Conservation (phyloP, 1,139 yeast genomes). For the Candida albicans region DNA sequence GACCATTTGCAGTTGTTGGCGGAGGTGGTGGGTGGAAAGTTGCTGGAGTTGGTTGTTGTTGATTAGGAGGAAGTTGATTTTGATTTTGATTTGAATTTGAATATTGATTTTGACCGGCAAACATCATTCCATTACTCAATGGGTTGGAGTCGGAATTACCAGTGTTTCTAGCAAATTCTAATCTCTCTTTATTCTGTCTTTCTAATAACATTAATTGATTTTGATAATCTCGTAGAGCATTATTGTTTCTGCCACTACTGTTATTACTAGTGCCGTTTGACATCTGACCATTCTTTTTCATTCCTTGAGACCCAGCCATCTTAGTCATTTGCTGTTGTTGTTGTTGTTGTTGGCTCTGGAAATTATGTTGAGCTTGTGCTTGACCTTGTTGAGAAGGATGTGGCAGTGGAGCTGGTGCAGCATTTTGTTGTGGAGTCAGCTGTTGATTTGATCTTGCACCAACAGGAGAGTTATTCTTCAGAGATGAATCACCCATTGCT, state of each 20-base stretch:
- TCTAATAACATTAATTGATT: conserved; percentile 72
- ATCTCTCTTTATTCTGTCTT: conserved; percentile 66
- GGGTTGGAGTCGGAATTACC: conserved; percentile 11
- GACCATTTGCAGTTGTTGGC: conserved; percentile 15
- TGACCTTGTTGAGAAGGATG: conserved; percentile 9
- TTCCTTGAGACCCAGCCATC: conserved; percentile 9
- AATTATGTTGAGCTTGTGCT: conserved; percentile 14
- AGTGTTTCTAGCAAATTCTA: conserved; percentile 47
- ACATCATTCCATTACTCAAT: conserved; percentile 15
- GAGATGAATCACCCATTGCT: conserved; percentile 11
- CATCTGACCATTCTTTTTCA: conserved; percentile 11
- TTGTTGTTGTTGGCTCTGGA: conserved; percentile 18
- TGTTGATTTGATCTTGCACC: conserved; percentile 20
- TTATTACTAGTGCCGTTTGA: conserved; percentile 8
- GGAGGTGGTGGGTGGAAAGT: conserved; percentile 14
- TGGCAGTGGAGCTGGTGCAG: conserved; percentile 9
- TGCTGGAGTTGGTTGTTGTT: conserved; percentile 17
- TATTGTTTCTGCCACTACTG: conserved; percentile 26
- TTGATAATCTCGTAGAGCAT: conserved; percentile 70
- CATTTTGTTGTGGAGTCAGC: conserved; percentile 21
- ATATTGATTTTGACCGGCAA: conserved; percentile 14
- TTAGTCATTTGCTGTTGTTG: conserved; percentile 4
- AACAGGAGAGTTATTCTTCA: conserved; percentile 22
- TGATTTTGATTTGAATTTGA: conserved; percentile 15
- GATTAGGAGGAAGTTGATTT: conserved; percentile 14